These are phyloP conservation scores for Calonectria pseudoreteaudii DNA, from an alignment of 2,329 filamentous ascomycete genomes.

Conservation along the genomic window DNA sequence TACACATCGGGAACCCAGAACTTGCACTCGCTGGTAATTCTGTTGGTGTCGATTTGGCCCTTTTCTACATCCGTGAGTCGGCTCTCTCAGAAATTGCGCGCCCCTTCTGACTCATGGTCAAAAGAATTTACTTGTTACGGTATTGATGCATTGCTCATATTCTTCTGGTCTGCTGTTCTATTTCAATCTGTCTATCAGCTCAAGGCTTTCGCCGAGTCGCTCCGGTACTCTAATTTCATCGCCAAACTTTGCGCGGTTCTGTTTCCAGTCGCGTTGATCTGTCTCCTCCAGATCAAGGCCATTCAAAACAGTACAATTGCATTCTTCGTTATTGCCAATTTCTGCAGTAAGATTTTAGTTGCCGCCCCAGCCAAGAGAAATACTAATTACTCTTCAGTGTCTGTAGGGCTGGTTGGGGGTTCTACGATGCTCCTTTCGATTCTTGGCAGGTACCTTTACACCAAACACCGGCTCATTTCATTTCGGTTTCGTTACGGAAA, in stretches of 20 bases:
- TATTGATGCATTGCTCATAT: conserved; percentile 58
- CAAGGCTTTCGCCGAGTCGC: background rate
- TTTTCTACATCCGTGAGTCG: conserved; percentile 62
- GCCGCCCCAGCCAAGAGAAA: too few species aligned
- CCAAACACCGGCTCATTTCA: conserved; percentile 18
- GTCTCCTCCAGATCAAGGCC: conserved; percentile 7
- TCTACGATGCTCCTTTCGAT: conserved; percentile 24
- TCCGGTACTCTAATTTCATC: conserved; percentile 16
- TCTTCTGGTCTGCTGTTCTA: conserved; percentile 56
- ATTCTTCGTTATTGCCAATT: conserved; percentile 25
- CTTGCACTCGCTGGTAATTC: conserved; percentile 56
- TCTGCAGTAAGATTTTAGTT: conserved; percentile 15
- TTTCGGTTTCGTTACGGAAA: conserved; percentile 23
- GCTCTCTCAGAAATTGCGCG: background rate
- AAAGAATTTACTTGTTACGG: conserved; percentile 64
- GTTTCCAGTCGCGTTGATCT: conserved; percentile 6
- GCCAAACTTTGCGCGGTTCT: conserved; percentile 20
- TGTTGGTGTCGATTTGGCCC: conserved; percentile 53
- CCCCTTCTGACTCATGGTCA: background rate
- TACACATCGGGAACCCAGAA: conserved; percentile 52
- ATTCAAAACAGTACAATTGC: conserved; percentile 4
- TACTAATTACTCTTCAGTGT: conserved; percentile 14
- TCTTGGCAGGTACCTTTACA: conserved; percentile 26
- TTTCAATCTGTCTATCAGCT: conserved; percentile 24
- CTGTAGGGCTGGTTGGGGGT: conserved; percentile 21